Evolutionary conservation across 257 asterid genomes (phyloP), one percentile per base, ranked within the genome.

Genomic region (Solanum acaule): DNA sequence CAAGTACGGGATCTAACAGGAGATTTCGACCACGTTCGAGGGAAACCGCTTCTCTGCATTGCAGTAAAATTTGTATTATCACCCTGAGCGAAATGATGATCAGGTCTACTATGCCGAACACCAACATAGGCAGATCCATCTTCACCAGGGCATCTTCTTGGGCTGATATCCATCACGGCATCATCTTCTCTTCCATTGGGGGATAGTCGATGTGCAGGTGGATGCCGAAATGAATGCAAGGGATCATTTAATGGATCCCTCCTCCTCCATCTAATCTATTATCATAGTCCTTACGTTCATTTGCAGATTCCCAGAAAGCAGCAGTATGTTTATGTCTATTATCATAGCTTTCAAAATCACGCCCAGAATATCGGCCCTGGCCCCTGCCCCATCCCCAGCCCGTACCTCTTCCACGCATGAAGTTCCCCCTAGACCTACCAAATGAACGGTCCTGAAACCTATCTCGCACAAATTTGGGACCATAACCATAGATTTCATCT

Each of bases 1-100:
- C 98, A 94, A n/a, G 92, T 86, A 70, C 91, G 90, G 63, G 95
- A 91, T 88, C 94, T 91, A 78, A 88, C 89, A 2, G 97, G 98
- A 81, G 99, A 96, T 87, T 94, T 94, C 33, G 96, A 93, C 52
- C 87, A 90, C 87, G 88, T 88, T 84, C 91, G 94, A 85, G 93
- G 89, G 83, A 92, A 94, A 14, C 92, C 93, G 85, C 94, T 91
- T 87, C 98, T 91, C 86, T 91, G 98, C 88, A 92, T 42, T 76
- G 92, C 40, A 35, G 95, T 86, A 81, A 92, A 94, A 72, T 92
- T 90, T 87, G 93, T 90, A 83, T 92, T 40, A 40, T 40, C 93
- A 40, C 95, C 95, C 31, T 92, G 92, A 31, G 44, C 70, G 71
- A 90, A 88, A 82, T 90, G 98, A 87, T 89, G 88, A 37, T 92